These are phyloP conservation scores for Ophiostoma pallidulum DNA, from an alignment of 2,329 filamentous ascomycete species.

Conservation along the genomic window DNA sequence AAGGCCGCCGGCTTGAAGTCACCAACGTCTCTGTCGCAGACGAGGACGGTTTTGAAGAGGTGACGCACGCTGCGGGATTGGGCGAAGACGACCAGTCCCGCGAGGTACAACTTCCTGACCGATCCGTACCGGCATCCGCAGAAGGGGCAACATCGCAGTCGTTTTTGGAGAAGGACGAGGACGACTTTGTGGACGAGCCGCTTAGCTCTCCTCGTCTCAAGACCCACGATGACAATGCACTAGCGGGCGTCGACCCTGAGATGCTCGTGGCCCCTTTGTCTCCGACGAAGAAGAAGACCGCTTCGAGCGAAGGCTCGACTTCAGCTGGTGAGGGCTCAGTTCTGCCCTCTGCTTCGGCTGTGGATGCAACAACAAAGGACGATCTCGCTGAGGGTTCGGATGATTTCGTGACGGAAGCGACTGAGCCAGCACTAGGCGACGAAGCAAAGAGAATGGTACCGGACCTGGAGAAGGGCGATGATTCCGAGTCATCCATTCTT, in stretches of 20 bases:
- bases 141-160: conserved; percentile 18
- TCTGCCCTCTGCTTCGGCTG: background rate
- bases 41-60: conserved; percentile 90
- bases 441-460: conserved; percentile 12
- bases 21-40: conserved; percentile 62
- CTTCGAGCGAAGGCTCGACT: background rate
- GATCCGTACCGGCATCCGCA: background rate
- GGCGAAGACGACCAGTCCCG: conserved; percentile 50
- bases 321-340: background rate
- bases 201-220: conserved; percentile 58
- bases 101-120: conserved; percentile 19
- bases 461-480: conserved; percentile 18
- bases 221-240: conserved; percentile 47
- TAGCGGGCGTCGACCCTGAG: conserved; percentile 39
- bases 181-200: conserved; percentile 71
- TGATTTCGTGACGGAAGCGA: conserved; percentile 17
- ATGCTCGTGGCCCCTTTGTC: conserved; percentile 50
- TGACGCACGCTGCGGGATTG: conserved; percentile 59
- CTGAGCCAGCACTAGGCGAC: conserved; percentile 15
- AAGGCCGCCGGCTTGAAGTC: conserved; percentile 62
- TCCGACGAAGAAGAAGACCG: conserved; percentile 32
- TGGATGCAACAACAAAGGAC: conserved; percentile 10
- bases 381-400: conserved; percentile 13
- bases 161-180: conserved; percentile 52
- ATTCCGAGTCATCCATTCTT: conserved; percentile 21